phyloP scores from a whole-genome alignment of 2,329 filamentous ascomycete species.

The Zymoseptoria pseudotritici region DNA sequence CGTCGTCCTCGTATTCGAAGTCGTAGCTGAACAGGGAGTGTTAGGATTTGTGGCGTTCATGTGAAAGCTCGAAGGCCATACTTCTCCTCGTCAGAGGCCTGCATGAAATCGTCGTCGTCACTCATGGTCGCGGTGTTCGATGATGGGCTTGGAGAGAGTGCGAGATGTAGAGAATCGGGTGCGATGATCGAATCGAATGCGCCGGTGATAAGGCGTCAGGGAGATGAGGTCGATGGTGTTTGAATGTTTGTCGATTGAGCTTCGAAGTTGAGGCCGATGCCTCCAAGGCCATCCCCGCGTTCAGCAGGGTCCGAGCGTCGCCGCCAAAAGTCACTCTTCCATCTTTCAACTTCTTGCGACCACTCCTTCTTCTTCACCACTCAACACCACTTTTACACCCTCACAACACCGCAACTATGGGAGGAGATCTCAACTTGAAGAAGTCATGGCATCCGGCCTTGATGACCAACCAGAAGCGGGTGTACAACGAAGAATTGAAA shows the following conservation, averaged over 20 bases:
- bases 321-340: background rate
- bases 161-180: background rate
- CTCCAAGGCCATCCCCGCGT: background rate
- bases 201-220: background rate
- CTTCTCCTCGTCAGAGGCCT: conserved; percentile 82
- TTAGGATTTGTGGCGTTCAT: conserved; percentile 1
- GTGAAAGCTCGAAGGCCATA: conserved; percentile 37
- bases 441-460: conserved; percentile 86
- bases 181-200: background rate
- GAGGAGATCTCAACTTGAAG: conserved; percentile 91
- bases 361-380: background rate
- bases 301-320: background rate
- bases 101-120: conserved; percentile 87
- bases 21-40: conserved; percentile 57
- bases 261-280: background rate
- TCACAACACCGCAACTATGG: conserved; percentile 54
- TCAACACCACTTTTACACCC: background rate
- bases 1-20: conserved; percentile 94
- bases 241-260: background rate
- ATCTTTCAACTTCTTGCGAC: conserved; percentile 1
- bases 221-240: background rate
- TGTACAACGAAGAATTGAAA: conserved; percentile 87
- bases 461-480: conserved; percentile 80
- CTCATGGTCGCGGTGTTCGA: conserved; percentile 52
- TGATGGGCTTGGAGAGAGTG: background rate